A percentile compares a stretch with the other conserved stretches of the same genome.
These are phyloP conservation scores for Stagonosporopsis vannaccii DNA, from an alignment of 2,329 filamentous ascomycete genomes.

Conservation along the genomic window DNA sequence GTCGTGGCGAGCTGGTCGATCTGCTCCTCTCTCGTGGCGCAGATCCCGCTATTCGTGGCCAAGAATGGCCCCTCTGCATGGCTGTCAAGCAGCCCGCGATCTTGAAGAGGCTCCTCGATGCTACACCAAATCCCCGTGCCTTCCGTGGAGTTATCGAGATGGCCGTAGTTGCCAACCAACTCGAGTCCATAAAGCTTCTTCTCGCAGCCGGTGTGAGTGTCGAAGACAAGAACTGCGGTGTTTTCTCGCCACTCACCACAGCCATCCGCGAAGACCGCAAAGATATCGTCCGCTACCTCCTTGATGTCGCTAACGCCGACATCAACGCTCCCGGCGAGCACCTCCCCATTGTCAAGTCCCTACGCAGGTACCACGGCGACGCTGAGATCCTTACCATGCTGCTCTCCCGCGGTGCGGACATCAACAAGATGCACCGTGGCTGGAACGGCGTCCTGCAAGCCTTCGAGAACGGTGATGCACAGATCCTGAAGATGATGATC, in stretches of 20 bases:
- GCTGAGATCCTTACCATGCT: slow-evolving; percentile 69
- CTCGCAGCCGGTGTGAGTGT: slow-evolving; percentile 70
- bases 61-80: slow-evolving; percentile 76
- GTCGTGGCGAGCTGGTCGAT: slow-evolving; percentile 66
- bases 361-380: slow-evolving; percentile 67
- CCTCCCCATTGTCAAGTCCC: slow-evolving; percentile 73
- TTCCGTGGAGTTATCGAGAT: slow-evolving; percentile 73
- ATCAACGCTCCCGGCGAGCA: slow-evolving; percentile 74
- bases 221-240: slow-evolving; percentile 75
- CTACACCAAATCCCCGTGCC: slow-evolving; percentile 65
- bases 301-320: slow-evolving; percentile 68
- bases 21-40: slow-evolving; percentile 65
- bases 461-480: slow-evolving; percentile 46
- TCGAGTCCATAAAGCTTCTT: slow-evolving; percentile 72
- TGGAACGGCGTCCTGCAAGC: slow-evolving; percentile 48
- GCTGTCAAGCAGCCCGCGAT: slow-evolving; percentile 68
- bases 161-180: slow-evolving; percentile 70
- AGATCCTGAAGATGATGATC: slow-evolving; percentile 44
- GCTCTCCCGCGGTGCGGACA: slow-evolving; percentile 69
- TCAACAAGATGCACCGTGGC: slow-evolving; percentile 62
- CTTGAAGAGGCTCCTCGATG: slow-evolving; percentile 63
- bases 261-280: slow-evolving; percentile 69
- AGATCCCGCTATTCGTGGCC: slow-evolving; percentile 67
- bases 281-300: slow-evolving; percentile 67
- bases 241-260: slow-evolving; percentile 73